Conservation (phyloP, 768 basidiomycete species). For the Infundibulicybe gibba region DNA sequence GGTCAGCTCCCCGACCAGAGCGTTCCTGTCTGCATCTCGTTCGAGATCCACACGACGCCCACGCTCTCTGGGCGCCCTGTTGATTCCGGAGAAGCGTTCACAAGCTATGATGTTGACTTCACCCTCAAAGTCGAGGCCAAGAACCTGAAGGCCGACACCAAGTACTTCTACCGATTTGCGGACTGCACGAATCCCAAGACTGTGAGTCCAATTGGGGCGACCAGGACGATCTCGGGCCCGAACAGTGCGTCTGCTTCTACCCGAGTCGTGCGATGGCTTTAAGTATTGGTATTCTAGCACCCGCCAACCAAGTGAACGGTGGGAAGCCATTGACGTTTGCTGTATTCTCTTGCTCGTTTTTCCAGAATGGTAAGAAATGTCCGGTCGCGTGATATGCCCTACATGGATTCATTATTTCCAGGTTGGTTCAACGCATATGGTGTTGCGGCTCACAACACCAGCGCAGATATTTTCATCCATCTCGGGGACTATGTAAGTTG, state of each 20-base stretch:
- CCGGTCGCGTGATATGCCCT: not conserved
- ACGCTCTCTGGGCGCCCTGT: slow-evolving; percentile 27
- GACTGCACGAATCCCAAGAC: slow-evolving; percentile 45
- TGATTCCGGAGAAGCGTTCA: slow-evolving; percentile 44
- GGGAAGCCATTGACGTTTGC: slow-evolving; percentile 46
- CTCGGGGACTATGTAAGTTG: not conserved
- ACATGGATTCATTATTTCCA: slow-evolving; percentile 7
- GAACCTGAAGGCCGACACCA: slow-evolving; percentile 40
- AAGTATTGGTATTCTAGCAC: slow-evolving; percentile 23
- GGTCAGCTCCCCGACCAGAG: slow-evolving; percentile 21
- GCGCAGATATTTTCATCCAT: not conserved
- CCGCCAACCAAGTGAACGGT: slow-evolving; percentile 39
- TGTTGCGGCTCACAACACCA: slow-evolving; percentile 38
- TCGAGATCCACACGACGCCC: slow-evolving; percentile 32
- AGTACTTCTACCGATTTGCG: slow-evolving; percentile 50
- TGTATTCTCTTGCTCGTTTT: slow-evolving; percentile 53
- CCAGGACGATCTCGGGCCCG: slow-evolving; percentile 42
- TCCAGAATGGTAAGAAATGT: slow-evolving; percentile 32
- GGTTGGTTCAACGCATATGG: slow-evolving; percentile 61
- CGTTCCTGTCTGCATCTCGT: slow-evolving; percentile 31
- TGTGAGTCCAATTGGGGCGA: slow-evolving; percentile 41
- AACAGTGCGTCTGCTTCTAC: slow-evolving; percentile 27
- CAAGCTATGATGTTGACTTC: slow-evolving; percentile 51
- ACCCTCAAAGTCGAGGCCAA: slow-evolving; percentile 55
- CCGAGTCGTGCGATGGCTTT: not conserved